Evolutionary conservation across 306 rosid species (phyloP).

Genomic region (Malus sylvestris): DNA sequence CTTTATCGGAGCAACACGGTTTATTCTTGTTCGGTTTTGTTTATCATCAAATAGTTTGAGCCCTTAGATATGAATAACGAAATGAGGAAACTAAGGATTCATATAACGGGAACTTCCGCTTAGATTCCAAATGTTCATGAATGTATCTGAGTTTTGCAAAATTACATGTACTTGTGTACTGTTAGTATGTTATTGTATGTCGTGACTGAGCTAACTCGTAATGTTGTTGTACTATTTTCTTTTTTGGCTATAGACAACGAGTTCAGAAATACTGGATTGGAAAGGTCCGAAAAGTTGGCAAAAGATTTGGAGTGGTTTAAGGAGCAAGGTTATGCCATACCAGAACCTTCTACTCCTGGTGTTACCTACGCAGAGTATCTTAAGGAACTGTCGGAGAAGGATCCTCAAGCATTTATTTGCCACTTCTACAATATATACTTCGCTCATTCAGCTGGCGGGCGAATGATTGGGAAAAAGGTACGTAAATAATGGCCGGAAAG

Average conservation of each 20-base stretch:
- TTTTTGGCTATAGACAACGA: constrained; percentile 51
- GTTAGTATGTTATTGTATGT: not conserved
- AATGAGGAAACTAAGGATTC: not conserved
- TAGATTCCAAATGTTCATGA: not conserved
- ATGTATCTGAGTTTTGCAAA: not conserved
- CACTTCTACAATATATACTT: constrained; percentile 93
- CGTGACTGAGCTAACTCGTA: not conserved
- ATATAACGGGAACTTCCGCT: not conserved
- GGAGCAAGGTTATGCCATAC: constrained; percentile 78
- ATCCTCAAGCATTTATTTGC: constrained; percentile 90
- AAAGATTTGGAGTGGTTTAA: constrained; percentile 94
- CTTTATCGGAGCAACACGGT: not conserved
- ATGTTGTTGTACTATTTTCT: not conserved
- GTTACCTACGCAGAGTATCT: constrained; percentile 61
- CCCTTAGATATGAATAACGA: not conserved
- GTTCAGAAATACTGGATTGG: constrained; percentile 84
- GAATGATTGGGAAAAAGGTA: constrained; percentile 93
- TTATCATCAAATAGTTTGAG: not conserved
- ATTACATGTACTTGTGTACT: not conserved
- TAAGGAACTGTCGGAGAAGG: constrained; percentile 61
- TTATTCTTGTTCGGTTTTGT: not conserved
- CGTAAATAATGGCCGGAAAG: constrained; percentile 1
- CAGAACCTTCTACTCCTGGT: constrained; percentile 86
- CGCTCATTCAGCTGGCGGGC: constrained; percentile 95
- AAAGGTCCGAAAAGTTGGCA: constrained; percentile 77